phyloP scores from a whole-genome alignment of 305 asterid species.

The Euphrasia arctica region DNA sequence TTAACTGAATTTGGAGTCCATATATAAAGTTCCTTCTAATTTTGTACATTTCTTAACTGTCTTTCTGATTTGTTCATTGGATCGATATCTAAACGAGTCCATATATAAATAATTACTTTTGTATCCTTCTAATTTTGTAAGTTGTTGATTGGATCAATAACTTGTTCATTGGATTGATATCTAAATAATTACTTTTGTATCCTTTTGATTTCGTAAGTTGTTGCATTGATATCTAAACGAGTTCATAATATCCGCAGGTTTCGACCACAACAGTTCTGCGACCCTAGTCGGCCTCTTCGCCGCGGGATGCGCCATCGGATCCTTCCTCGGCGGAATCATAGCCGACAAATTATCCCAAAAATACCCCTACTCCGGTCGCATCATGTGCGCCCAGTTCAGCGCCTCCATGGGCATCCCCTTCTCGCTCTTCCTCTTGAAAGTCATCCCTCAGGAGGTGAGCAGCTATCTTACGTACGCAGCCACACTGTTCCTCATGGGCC shows the following conservation, averaged over 20 bases:
- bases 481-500: constrained; percentile 88
- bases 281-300: constrained; percentile 84
- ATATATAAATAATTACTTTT: no score
- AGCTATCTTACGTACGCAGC: constrained; percentile 65
- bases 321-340: constrained; percentile 80
- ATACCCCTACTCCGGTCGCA: constrained; percentile 76
- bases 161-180: background rate
- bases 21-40: no score
- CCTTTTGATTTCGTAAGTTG: no score
- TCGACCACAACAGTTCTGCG: constrained; percentile 86
- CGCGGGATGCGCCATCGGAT: constrained; percentile 88
- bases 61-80: background rate
- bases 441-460: constrained; percentile 56
- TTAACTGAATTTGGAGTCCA: no score
- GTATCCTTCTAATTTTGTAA: no score
- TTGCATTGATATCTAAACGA: background rate
- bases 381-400: constrained; percentile 94
- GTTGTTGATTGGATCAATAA: no score
- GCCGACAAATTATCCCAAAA: constrained; percentile 69
- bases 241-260: constrained; percentile 47
- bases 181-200: background rate
- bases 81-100: background rate
- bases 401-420: constrained; percentile 93
- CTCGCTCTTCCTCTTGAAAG: constrained; percentile 66
- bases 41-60: no score